A percentile compares a stretch with the other conserved stretches of the same genome.
These are phyloP conservation scores for Alopecurus myosuroides DNA, from an alignment of 176 grass and related monocot genomes.

Conservation along the genomic window DNA sequence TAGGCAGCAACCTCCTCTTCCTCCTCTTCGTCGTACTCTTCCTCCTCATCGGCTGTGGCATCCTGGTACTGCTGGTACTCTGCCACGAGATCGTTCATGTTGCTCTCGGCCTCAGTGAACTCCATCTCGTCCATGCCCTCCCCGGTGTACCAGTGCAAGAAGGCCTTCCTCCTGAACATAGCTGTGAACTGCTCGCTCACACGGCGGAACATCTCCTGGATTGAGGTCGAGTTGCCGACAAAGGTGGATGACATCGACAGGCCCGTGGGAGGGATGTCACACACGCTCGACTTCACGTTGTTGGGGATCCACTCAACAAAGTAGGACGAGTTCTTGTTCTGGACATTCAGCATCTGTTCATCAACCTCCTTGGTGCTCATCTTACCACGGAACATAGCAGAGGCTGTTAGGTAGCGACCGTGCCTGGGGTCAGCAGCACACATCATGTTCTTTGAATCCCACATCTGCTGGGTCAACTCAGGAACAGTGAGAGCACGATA, in stretches of 20 bases:
- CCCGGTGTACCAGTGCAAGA: conserved; percentile 94
- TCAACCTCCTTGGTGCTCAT: conserved; percentile 99
- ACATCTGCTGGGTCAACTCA: conserved; percentile 94
- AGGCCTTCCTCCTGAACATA: conserved; percentile 98
- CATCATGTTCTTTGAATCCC: conserved; percentile 99
- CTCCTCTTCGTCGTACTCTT: conserved; percentile 42
- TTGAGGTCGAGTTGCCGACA: conserved; percentile 66
- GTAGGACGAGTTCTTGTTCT: conserved; percentile 98
- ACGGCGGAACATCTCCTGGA: conserved; percentile 81
- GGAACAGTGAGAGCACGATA: conserved; percentile 80
- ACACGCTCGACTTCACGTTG: conserved; percentile 92
- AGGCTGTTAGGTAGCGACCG: conserved; percentile 78
- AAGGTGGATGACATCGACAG: conserved; percentile 71
- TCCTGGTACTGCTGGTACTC: conserved; percentile 76
- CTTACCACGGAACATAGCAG: conserved; percentile 93
- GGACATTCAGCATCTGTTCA: conserved; percentile 93
- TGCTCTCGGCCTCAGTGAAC: conserved; percentile 82
- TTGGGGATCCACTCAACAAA: conserved; percentile 95
- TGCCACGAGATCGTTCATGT: conserved; percentile 69
- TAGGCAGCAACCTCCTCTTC: conserved; percentile 41
- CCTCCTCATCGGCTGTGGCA: conserved; percentile 42
- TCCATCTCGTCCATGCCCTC: conserved; percentile 99
- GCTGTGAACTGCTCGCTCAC: conserved; percentile 96
- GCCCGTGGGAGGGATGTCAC: conserved; percentile 73
- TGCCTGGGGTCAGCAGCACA: conserved; percentile 84